Evolutionary conservation across 1,284 basidiomycete species (phyloP).

Genomic region (Sporisorium exsertum): DNA sequence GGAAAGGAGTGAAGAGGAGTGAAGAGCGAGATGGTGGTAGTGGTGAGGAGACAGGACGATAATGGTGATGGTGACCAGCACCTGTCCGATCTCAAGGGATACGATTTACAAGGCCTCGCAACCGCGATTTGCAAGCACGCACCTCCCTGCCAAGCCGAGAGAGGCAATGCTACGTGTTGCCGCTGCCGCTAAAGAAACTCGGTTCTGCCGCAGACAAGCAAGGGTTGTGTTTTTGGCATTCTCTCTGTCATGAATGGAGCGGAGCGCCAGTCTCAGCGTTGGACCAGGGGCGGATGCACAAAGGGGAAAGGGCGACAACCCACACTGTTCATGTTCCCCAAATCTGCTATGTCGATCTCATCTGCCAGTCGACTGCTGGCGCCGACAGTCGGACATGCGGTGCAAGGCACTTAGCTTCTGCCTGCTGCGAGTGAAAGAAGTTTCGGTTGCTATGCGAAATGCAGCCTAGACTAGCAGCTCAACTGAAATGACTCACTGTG

Average conservation of each 20-base stretch:
- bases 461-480: conserved; percentile 32
- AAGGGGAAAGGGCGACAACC: conserved; percentile 1
- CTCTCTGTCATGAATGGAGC: neutral
- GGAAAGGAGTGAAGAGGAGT: conserved; percentile 4
- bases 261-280: conserved; percentile 18
- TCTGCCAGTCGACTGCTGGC: conserved; percentile 16
- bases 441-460: conserved; percentile 34
- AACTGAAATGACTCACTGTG: neutral
- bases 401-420: no score
- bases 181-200: no score
- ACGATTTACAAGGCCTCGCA: neutral
- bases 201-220: neutral
- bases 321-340: conserved; percentile 2
- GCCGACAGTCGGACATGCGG: conserved; percentile 15
- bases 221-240: neutral
- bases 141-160: neutral
- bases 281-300: conserved; percentile 5
- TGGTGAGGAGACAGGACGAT: conserved; percentile 9
- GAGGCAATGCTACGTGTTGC: neutral
- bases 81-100: neutral
- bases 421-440: no score
- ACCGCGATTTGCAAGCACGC: neutral
- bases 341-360: conserved; percentile 16
- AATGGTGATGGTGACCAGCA: neutral
- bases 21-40: conserved; percentile 8